These are phyloP conservation scores for Cyclotella choctawhatcheeana DNA, from an alignment of 108 stramenopile species.

Conservation along the genomic window DNA sequence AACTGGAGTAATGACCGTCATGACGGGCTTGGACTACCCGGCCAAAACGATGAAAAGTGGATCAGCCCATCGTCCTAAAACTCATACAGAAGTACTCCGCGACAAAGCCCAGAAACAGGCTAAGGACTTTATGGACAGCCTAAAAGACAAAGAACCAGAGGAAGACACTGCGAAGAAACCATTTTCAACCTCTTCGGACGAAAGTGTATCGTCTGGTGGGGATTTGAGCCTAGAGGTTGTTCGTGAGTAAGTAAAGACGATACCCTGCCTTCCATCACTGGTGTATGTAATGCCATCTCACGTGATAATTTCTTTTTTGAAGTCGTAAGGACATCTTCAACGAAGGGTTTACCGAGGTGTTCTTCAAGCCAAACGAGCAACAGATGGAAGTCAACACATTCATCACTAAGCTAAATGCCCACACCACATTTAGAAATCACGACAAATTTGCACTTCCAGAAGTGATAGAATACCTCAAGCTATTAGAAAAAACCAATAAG, in stretches of 20 bases:
- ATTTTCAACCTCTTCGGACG: not conserved
- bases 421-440: not conserved
- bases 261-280: not conserved
- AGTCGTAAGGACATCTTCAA: not conserved
- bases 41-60: not conserved
- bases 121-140: not conserved
- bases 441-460: not conserved
- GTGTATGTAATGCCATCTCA: not conserved
- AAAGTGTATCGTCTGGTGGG: not conserved
- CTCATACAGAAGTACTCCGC: not conserved
- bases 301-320: not conserved
- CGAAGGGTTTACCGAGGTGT: not conserved
- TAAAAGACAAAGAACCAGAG: not conserved
- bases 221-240: not conserved
- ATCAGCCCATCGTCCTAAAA: not conserved
- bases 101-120: not conserved
- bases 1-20: not conserved
- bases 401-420: not conserved
- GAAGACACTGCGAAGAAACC: not conserved
- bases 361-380: not conserved
- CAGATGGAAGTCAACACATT: not conserved
- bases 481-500: not conserved
- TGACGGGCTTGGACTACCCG: not conserved
- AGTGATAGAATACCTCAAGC: not conserved
- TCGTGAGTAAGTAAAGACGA: conserved; percentile 1